phyloP scores from a whole-genome alignment of 2,329 filamentous ascomycete genomes.

The Xylariaceae sp. region DNA sequence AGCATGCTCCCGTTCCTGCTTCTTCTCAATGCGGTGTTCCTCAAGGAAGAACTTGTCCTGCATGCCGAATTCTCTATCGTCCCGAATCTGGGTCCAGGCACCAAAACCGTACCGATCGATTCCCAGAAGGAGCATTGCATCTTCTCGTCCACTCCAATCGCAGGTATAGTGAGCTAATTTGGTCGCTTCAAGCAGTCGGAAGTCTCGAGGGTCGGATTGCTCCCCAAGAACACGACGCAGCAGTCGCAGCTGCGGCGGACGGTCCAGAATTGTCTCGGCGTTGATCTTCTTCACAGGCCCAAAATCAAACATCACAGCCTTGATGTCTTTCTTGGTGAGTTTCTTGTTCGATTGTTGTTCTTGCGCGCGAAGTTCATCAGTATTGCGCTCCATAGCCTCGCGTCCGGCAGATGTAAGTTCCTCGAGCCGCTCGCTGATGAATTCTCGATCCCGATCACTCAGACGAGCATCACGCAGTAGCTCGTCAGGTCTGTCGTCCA shows the following conservation, averaged over 20 bases:
- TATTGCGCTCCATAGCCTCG: slow-evolving; percentile 57
- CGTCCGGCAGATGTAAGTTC: slow-evolving; percentile 59
- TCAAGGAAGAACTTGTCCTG: slow-evolving; percentile 91
- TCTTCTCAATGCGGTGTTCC: slow-evolving; percentile 96
- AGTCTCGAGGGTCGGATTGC: slow-evolving; percentile 63
- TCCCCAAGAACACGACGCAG: slow-evolving; percentile 66
- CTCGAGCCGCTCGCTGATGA: slow-evolving; percentile 66
- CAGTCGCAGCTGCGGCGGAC: slow-evolving; percentile 80
- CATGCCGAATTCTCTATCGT: slow-evolving; percentile 81
- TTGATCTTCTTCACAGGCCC: slow-evolving; percentile 91
- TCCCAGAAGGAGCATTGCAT: slow-evolving; percentile 93
- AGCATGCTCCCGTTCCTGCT: slow-evolving; percentile 77
- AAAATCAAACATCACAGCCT: slow-evolving; percentile 93
- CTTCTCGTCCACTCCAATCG: slow-evolving; percentile 85
- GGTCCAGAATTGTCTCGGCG: slow-evolving; percentile 87
- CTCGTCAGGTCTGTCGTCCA: slow-evolving; percentile 82
- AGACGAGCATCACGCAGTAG: slow-evolving; percentile 83
- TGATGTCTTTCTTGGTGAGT: slow-evolving; percentile 93
- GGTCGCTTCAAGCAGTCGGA: slow-evolving; percentile 82
- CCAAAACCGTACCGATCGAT: slow-evolving; percentile 93
- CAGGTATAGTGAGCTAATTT: slow-evolving; percentile 90
- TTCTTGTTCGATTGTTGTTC: slow-evolving; percentile 76
- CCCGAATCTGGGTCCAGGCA: slow-evolving; percentile 88
- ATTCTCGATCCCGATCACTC: slow-evolving; percentile 70
- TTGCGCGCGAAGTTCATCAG: slow-evolving; percentile 66